These are phyloP conservation scores for Sphaerulina populicola DNA, from an alignment of 2,329 filamentous ascomycete genomes.

Conservation along the genomic window DNA sequence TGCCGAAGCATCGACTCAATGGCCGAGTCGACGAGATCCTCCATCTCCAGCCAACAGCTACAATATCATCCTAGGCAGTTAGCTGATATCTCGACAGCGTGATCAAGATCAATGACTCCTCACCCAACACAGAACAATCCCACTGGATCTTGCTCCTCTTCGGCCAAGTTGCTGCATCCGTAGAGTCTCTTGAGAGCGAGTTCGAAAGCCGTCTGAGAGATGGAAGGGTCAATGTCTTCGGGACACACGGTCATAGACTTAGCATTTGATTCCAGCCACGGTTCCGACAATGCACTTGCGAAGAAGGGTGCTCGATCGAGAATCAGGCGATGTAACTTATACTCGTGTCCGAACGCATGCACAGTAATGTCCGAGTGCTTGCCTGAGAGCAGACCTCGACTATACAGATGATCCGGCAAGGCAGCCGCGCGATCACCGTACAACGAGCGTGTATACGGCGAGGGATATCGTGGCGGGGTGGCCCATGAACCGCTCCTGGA, in stretches of 20 bases:
- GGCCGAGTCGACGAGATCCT: slow-evolving; percentile 46
- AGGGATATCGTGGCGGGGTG: slow-evolving; percentile 16
- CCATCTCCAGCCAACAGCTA: slow-evolving; percentile 51
- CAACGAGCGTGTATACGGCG: slow-evolving; percentile 18
- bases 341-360: slow-evolving; percentile 45
- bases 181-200: slow-evolving; percentile 49
- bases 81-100: neutral
- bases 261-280: slow-evolving; percentile 48
- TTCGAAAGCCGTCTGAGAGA: slow-evolving; percentile 48
- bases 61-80: neutral
- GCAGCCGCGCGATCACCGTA: slow-evolving; percentile 24
- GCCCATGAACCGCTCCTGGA: slow-evolving; percentile 40
- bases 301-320: slow-evolving; percentile 52
- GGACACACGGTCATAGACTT: slow-evolving; percentile 47
- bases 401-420: slow-evolving; percentile 47
- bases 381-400: slow-evolving; percentile 44
- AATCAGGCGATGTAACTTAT: slow-evolving; percentile 47
- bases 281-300: slow-evolving; percentile 45
- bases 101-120: neutral
- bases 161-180: slow-evolving; percentile 41
- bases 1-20: slow-evolving; percentile 49
- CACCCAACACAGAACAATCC: slow-evolving; percentile 46
- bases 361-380: slow-evolving; percentile 49
- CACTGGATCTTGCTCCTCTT: slow-evolving; percentile 47
- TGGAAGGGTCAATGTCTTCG: slow-evolving; percentile 47